Conservation (phyloP, 208 protist species). For the Lotmaria passim region DNA sequence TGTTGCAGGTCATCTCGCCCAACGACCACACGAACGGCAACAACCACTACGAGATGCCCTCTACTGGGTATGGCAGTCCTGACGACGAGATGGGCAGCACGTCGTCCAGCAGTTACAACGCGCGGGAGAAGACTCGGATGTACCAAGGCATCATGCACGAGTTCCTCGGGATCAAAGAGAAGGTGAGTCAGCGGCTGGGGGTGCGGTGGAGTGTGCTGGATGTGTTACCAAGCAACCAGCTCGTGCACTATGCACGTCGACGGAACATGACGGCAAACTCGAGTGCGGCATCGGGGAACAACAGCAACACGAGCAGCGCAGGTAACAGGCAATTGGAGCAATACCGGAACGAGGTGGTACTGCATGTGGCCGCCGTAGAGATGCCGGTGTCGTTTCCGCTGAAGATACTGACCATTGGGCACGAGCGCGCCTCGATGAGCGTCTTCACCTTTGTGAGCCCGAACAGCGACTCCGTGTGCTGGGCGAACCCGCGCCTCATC, state of each 20-base stretch:
- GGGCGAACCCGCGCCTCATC: conserved; percentile 54
- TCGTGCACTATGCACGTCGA: neutral
- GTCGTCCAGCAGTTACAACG: conserved; percentile 5
- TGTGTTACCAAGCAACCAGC: conserved; percentile 16
- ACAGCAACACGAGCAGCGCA: no score
- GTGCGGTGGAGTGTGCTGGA: conserved; percentile 31
- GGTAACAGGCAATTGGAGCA: neutral
- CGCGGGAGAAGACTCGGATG: conserved; percentile 7
- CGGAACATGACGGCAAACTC: neutral
- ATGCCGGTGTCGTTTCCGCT: conserved; percentile 30
- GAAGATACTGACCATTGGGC: conserved; percentile 45
- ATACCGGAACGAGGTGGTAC: conserved; percentile 30
- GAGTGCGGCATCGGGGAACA: neutral
- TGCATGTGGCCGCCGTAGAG: conserved; percentile 33
- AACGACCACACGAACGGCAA: neutral
- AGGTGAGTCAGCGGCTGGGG: conserved; percentile 13
- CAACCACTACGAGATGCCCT: neutral
- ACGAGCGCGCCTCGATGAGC: conserved; percentile 52
- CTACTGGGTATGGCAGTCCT: neutral
- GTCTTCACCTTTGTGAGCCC: conserved; percentile 44
- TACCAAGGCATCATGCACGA: conserved; percentile 33
- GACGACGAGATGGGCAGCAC: neutral
- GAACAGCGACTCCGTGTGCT: conserved; percentile 35
- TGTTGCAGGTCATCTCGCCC: neutral
- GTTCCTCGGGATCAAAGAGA: conserved; percentile 21